phyloP scores from a whole-genome alignment of 129 eudicot species.

The Flaveria sonorensis region DNA sequence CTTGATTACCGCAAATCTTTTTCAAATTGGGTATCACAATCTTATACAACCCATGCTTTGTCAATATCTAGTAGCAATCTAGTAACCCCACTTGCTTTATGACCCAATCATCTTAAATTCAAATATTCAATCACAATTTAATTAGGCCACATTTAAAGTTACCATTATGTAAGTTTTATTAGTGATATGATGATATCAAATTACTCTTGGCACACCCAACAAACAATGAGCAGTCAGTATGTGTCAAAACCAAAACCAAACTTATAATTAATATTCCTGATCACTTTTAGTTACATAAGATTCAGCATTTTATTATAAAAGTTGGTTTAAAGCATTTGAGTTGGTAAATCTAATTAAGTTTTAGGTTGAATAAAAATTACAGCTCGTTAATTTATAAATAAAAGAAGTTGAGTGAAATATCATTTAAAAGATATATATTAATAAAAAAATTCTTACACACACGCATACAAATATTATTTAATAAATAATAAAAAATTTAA shows the following conservation, averaged over 20 bases:
- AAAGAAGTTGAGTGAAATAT: neutral
- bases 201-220: neutral
- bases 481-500: neutral
- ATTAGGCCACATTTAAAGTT: neutral
- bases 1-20: conserved; percentile 25
- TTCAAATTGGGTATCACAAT: conserved; percentile 33
- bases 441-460: no score
- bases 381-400: neutral
- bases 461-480: no score
- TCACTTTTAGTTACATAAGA: no score
- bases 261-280: neutral
- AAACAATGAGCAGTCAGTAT: neutral
- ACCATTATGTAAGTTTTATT: no score
- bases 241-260: neutral
- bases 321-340: neutral
- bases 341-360: neutral
- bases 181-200: neutral
- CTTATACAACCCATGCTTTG: conserved; percentile 38
- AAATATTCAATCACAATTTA: neutral
- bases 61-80: conserved; percentile 32
- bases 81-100: conserved; percentile 26
- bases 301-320: neutral
- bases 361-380: neutral
- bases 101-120: conserved; percentile 9
- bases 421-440: neutral